Conservation (phyloP, 352 stramenopile genomes). For the Phytopythium sindhum region DNA sequence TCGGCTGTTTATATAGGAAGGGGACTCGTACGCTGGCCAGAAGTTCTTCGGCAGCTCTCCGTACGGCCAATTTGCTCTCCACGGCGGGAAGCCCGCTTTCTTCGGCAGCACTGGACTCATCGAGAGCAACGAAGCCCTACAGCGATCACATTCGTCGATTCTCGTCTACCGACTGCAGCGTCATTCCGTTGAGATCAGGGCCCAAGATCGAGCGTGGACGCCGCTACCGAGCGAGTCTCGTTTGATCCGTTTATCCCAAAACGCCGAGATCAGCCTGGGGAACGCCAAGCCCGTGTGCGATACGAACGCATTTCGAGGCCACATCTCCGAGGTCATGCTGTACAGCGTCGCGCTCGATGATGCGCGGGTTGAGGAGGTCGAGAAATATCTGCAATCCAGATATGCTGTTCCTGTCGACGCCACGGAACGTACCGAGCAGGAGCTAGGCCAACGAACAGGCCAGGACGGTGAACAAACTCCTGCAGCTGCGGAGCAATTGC, state of each 20-base stretch:
- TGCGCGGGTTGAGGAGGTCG: constrained; percentile 19
- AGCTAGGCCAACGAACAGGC: neutral
- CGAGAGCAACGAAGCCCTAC: constrained; percentile 19
- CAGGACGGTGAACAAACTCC: neutral
- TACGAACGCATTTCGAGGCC: constrained; percentile 54
- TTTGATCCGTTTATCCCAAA: constrained; percentile 39
- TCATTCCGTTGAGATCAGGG: constrained; percentile 44
- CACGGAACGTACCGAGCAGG: neutral
- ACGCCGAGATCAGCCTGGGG: constrained; percentile 43
- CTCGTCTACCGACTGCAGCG: constrained; percentile 44
- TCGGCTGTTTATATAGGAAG: constrained; percentile 12
- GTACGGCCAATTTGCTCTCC: constrained; percentile 64
- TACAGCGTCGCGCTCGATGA: constrained; percentile 46
- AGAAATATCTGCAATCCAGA: constrained; percentile 33
- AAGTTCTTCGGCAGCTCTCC: constrained; percentile 74
- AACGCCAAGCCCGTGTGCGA: constrained; percentile 55
- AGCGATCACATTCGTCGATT: constrained; percentile 28
- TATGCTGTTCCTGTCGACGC: neutral
- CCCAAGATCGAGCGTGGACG: constrained; percentile 27
- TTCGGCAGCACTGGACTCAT: constrained; percentile 44
- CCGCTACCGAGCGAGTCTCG: constrained; percentile 6
- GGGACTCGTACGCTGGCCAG: constrained; percentile 37
- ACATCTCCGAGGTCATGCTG: constrained; percentile 50
- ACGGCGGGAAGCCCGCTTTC: constrained; percentile 53
- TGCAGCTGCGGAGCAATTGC: neutral